A percentile compares a stretch with the other conserved stretches of the same genome.
Evolutionary conservation across 805 yeast genomes (phyloP).

Genomic region (Saturnispora silvae): DNA sequence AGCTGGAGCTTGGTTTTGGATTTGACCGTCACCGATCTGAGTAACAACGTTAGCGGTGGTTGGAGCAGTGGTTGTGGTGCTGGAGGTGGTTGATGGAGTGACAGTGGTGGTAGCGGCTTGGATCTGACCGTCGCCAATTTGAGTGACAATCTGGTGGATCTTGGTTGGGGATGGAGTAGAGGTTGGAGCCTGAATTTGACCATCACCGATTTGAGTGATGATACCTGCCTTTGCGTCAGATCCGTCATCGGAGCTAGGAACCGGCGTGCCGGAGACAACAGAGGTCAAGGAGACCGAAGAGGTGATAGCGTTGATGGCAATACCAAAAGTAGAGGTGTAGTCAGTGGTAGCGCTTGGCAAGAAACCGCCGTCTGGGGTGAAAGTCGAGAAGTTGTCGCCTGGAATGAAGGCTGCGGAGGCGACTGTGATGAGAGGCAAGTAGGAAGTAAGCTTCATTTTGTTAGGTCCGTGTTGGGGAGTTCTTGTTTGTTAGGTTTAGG

Average conservation of each 20-base stretch:
- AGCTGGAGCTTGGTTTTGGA: conserved; percentile 5
- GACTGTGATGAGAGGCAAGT: conserved; percentile 4
- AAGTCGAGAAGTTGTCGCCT: conserved; percentile 53
- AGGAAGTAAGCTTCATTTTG: conserved; percentile 3
- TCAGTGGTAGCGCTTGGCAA: conserved; percentile 46
- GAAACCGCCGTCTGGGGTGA: conserved; percentile 47
- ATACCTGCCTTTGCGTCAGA: conserved; percentile 30
- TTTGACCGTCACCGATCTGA: conserved; percentile 32
- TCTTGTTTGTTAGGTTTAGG: not conserved
- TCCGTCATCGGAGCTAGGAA: conserved; percentile 27
- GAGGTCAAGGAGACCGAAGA: conserved; percentile 23
- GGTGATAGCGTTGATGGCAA: conserved; percentile 47
- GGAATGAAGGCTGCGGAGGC: conserved; percentile 9
- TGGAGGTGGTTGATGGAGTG: conserved; percentile 6
- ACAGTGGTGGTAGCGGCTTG: conserved; percentile 11
- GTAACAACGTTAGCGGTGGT: conserved; percentile 20
- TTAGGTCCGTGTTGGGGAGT: not conserved
- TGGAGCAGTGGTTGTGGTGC: conserved; percentile 8
- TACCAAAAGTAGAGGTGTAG: conserved; percentile 51
- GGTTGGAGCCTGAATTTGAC: conserved; percentile 26
- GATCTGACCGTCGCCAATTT: conserved; percentile 39
- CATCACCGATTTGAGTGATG: conserved; percentile 39
- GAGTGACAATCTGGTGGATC: conserved; percentile 24
- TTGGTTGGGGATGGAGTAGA: conserved; percentile 15
- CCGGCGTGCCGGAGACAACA: conserved; percentile 11